These are phyloP conservation scores for Haematococcus sp. DNA, from an alignment of 139 green algal genomes.

Conservation along the genomic window DNA sequence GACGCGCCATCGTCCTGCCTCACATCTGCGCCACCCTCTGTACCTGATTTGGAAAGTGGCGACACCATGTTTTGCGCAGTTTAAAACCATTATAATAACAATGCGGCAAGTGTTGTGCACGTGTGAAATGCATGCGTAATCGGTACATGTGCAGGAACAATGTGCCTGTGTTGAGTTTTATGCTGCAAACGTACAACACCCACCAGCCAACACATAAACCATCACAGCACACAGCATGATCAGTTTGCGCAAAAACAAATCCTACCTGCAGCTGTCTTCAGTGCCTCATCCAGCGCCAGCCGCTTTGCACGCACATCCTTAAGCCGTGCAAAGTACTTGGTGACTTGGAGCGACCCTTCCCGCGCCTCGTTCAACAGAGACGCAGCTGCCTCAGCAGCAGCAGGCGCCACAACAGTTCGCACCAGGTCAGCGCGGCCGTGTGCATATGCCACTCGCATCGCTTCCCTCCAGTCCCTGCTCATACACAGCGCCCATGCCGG, in stretches of 20 bases:
- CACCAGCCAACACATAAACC: too few relatives aligned
- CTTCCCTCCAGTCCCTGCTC: slow-evolving; percentile 57
- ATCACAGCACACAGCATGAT: too few relatives aligned
- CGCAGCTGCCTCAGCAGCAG: slow-evolving; percentile 36
- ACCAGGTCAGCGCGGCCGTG: slow-evolving; percentile 43
- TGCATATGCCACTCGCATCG: slow-evolving; percentile 40
- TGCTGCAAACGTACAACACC: too few relatives aligned
- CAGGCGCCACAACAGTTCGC: slow-evolving; percentile 48
- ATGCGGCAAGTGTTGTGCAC: too few relatives aligned
- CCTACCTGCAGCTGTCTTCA: slow-evolving; percentile 33
- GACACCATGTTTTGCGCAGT: too few relatives aligned
- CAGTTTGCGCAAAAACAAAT: too few relatives aligned
- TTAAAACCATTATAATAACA: too few relatives aligned
- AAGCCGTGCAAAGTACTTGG: slow-evolving; percentile 77
- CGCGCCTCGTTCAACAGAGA: neutral
- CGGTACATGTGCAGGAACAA: too few relatives aligned
- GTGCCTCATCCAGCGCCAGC: slow-evolving; percentile 49
- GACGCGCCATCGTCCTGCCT: slow-evolving; percentile 14
- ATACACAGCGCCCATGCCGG: neutral
- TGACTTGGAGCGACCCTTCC: slow-evolving; percentile 14
- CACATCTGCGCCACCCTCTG: slow-evolving; percentile 3
- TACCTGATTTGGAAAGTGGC: slow-evolving; percentile 17
- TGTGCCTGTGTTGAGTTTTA: too few relatives aligned
- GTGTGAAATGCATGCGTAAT: too few relatives aligned
- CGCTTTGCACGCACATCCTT: slow-evolving; percentile 59